A percentile compares a stretch with the other conserved stretches of the same genome.
phyloP scores from a whole-genome alignment of 805 yeast genomes.

The Kurtzmaniella fragi region DNA sequence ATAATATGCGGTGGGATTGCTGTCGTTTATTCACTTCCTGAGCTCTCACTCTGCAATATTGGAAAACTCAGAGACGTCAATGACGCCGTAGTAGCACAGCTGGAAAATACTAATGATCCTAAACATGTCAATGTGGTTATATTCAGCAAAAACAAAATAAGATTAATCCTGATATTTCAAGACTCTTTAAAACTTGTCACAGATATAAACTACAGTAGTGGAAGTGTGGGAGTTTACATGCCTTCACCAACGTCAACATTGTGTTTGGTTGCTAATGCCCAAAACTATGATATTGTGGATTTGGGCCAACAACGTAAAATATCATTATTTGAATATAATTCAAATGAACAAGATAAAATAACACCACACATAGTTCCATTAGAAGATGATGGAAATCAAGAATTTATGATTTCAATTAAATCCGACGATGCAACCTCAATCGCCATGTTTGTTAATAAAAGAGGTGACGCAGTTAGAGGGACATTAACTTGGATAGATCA shows the following conservation, averaged over 20 bases:
- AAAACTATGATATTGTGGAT: conserved; percentile 33
- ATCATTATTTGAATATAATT: conserved; percentile 30
- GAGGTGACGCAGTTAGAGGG: conserved; percentile 39
- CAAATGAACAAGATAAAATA: conserved; percentile 5
- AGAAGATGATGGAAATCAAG: conserved; percentile 11
- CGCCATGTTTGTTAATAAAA: conserved; percentile 35
- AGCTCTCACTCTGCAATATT: conserved; percentile 30
- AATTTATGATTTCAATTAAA: conserved; percentile 28
- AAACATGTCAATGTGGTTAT: conserved; percentile 15
- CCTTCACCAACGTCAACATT: conserved; percentile 9
- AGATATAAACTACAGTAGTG: conserved; percentile 27
- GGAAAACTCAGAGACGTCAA: conserved; percentile 33
- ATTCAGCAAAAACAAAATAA: conserved; percentile 22
- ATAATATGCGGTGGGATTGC: conserved; percentile 21
- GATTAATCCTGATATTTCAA: conserved; percentile 23
- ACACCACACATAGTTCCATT: conserved; percentile 22
- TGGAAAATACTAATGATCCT: conserved; percentile 4
- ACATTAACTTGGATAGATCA: conserved; percentile 32
- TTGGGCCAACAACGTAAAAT: conserved; percentile 25
- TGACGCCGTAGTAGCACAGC: conserved; percentile 14
- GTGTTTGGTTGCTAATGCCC: conserved; percentile 27
- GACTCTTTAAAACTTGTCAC: conserved; percentile 26
- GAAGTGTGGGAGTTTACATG: conserved; percentile 23
- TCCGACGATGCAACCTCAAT: conserved; percentile 29
- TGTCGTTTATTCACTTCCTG: conserved; percentile 29